Conservation (phyloP, 305 asterid genomes). For the Salvia sclarea region DNA sequence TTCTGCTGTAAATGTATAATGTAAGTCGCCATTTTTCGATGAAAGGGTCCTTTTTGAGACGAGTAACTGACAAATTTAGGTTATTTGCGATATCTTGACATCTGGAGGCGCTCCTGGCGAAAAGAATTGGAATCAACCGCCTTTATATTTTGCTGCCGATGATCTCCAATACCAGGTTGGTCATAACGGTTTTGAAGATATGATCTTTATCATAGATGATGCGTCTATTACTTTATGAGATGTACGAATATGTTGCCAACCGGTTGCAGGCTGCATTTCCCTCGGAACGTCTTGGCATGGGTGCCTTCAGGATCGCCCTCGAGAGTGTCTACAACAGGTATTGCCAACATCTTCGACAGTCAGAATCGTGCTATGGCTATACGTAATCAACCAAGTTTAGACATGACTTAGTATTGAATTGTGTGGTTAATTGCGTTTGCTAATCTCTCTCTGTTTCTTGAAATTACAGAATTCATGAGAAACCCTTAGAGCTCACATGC, state of each 20-base stretch:
- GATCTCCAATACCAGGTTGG: slow-evolving; percentile 68
- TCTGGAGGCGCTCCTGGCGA: slow-evolving; percentile 61
- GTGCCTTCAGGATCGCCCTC: slow-evolving; percentile 67
- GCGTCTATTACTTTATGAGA: background rate
- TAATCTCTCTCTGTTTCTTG: background rate
- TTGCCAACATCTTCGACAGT: background rate
- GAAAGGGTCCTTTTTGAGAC: slow-evolving; percentile 18
- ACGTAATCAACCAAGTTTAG: background rate
- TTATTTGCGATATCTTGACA: slow-evolving; percentile 61
- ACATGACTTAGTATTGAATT: background rate
- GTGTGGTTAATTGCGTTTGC: background rate
- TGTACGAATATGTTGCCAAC: background rate
- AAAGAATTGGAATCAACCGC: slow-evolving; percentile 50
- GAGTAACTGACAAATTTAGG: slow-evolving; percentile 39
- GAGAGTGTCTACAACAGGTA: slow-evolving; percentile 68
- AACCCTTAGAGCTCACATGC: slow-evolving; percentile 53
- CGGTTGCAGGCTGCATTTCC: slow-evolving; percentile 63
- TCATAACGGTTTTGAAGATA: background rate
- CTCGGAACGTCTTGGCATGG: slow-evolving; percentile 68
- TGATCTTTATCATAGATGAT: background rate
- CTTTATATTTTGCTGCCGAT: slow-evolving; percentile 60
- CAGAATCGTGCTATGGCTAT: background rate
- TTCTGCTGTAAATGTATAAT: background rate
- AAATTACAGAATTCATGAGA: slow-evolving; percentile 51
- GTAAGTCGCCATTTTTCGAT: too few species aligned